Conservation (phyloP, 2,329 filamentous ascomycete genomes). For the Atkinsonella hypoxylon region DNA sequence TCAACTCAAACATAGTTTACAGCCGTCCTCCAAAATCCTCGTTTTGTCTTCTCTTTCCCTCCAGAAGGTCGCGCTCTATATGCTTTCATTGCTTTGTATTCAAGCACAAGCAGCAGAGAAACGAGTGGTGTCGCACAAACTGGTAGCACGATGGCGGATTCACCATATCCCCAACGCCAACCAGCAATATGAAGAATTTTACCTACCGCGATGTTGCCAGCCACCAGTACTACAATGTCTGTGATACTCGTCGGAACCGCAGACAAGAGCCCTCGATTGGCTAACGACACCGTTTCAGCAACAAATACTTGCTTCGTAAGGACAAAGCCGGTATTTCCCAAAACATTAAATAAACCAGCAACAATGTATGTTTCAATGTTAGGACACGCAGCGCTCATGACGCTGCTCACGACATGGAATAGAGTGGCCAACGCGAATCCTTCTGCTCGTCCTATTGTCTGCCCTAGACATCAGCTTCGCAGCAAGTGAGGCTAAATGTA, state of each 20-base stretch:
- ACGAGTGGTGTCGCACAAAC: conserved; percentile 21
- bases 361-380: conserved; percentile 41
- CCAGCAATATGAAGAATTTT: conserved; percentile 22
- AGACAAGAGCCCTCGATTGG: conserved; percentile 48
- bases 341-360: conserved; percentile 48
- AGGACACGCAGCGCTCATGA: conserved; percentile 44
- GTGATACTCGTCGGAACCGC: conserved; percentile 39
- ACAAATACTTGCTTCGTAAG: conserved; percentile 38
- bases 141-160: conserved; percentile 28
- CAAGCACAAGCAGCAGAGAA: conserved; percentile 19
- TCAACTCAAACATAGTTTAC: conserved; percentile 16
- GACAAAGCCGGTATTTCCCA: conserved; percentile 30
- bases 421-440: conserved; percentile 30
- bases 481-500: neutral
- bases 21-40: conserved; percentile 11
- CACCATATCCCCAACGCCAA: conserved; percentile 30
- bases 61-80: conserved; percentile 3
- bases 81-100: conserved; percentile 16
- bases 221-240: conserved; percentile 20
- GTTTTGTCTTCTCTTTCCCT: conserved; percentile 5
- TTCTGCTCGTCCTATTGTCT: conserved; percentile 43
- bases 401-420: conserved; percentile 29
- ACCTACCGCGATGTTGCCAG: conserved; percentile 21
- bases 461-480: neutral
- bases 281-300: conserved; percentile 47